Percentiles rank a stretch among this genome's conserved stretches.
These are phyloP conservation scores for Podospora appendiculata DNA, from an alignment of 495 filamentous ascomycete species.

Conservation along the genomic window DNA sequence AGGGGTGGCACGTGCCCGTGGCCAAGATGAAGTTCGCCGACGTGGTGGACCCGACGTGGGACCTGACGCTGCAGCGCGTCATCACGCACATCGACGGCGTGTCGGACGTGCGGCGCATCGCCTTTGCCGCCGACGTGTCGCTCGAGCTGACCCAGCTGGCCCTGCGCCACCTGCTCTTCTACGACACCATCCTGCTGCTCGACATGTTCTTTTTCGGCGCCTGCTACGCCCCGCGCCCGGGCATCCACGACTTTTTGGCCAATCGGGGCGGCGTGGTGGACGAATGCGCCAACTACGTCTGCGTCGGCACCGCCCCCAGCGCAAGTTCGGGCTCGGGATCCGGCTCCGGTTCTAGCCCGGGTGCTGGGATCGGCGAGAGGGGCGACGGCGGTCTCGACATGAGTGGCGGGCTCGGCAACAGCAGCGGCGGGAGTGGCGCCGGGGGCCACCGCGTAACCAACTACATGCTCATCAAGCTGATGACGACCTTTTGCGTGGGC, in stretches of 20 bases:
- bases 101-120: conserved; percentile 76
- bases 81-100: conserved; percentile 83
- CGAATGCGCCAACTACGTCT: conserved; percentile 81
- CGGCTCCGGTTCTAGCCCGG: too few species aligned
- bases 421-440: conserved; percentile 1
- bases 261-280: conserved; percentile 63
- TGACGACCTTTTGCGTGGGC: conserved; percentile 69
- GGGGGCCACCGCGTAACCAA: conserved; percentile 32
- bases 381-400: neutral
- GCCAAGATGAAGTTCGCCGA: conserved; percentile 69
- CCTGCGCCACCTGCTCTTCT: conserved; percentile 82
- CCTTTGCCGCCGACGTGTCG: conserved; percentile 75
- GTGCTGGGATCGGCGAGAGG: neutral
- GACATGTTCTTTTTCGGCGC: conserved; percentile 91
- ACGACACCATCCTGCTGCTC: conserved; percentile 76
- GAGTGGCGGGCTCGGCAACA: neutral
- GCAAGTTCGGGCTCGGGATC: neutral
- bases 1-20: conserved; percentile 83
- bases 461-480: conserved; percentile 58
- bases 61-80: conserved; percentile 79
- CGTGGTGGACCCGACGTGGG: conserved; percentile 78
- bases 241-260: conserved; percentile 64
- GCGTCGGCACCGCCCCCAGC: conserved; percentile 14
- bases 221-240: conserved; percentile 76
- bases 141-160: conserved; percentile 75